Conservation (phyloP, 352 stramenopile genomes). For the Pythium diclinum region DNA sequence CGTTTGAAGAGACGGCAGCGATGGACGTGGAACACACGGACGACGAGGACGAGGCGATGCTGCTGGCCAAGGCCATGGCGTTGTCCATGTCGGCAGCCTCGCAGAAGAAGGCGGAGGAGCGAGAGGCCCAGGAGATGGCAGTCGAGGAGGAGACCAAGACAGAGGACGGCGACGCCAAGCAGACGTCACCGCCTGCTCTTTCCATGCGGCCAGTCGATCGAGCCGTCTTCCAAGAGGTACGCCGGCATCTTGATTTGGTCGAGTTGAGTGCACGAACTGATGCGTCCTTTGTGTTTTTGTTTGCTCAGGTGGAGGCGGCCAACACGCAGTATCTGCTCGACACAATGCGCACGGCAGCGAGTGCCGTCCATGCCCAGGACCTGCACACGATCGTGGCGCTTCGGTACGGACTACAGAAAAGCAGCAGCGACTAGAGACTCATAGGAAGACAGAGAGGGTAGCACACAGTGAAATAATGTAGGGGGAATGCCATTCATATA, state of each 20-base stretch:
- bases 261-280: background rate
- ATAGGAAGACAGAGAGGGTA: background rate
- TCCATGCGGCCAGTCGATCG: slow-evolving; percentile 30
- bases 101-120: slow-evolving; percentile 33
- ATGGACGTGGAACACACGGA: slow-evolving; percentile 28
- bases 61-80: slow-evolving; percentile 86
- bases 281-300: slow-evolving; percentile 12
- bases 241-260: background rate
- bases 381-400: slow-evolving; percentile 61
- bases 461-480: background rate
- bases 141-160: slow-evolving; percentile 27
- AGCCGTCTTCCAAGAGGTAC: slow-evolving; percentile 59
- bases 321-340: slow-evolving; percentile 61
- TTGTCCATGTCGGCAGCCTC: slow-evolving; percentile 82
- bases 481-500: slow-evolving; percentile 3
- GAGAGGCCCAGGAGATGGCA: slow-evolving; percentile 28
- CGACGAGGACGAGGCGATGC: slow-evolving; percentile 78
- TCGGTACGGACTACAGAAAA: slow-evolving; percentile 34
- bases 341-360: slow-evolving; percentile 45
- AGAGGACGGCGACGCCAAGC: background rate
- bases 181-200: background rate
- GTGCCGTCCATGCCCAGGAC: slow-evolving; percentile 55
- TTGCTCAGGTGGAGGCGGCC: slow-evolving; percentile 56
- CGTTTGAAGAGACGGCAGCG: slow-evolving; percentile 18
- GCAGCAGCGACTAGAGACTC: slow-evolving; percentile 2